Conservation (phyloP, 306 rosid species). For the Argentina anserina region DNA sequence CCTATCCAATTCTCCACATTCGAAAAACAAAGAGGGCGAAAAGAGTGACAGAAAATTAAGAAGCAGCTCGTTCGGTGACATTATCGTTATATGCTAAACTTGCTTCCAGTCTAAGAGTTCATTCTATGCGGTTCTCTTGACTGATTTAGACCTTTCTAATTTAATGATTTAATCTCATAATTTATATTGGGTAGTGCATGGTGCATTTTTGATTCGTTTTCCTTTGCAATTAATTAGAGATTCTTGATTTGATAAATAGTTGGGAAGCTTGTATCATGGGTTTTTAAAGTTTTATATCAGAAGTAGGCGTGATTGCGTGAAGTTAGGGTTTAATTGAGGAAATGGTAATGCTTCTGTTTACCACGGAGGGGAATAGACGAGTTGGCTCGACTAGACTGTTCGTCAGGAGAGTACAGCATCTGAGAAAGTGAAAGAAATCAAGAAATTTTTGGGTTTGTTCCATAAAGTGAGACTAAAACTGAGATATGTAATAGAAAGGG, state of each 20-base stretch:
- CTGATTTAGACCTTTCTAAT: constrained; percentile 25
- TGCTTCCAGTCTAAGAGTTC: constrained; percentile 26
- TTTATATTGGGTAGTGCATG: background rate
- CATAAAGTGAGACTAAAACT: background rate
- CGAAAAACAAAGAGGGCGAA: background rate
- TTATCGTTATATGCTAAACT: constrained; percentile 18
- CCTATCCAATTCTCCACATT: constrained; percentile 8
- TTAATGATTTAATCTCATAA: constrained; percentile 22
- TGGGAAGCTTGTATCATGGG: background rate
- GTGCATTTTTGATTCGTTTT: background rate
- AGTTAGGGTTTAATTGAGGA: background rate
- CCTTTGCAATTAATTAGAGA: background rate
- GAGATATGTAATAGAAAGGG: background rate
- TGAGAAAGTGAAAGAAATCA: background rate
- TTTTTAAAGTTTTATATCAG: background rate
- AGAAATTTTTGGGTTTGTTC: background rate
- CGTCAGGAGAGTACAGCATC: background rate
- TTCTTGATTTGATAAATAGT: background rate
- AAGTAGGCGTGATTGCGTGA: too few species aligned
- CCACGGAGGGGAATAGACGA: background rate
- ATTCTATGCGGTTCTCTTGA: constrained; percentile 16
- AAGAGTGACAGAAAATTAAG: constrained; percentile 6
- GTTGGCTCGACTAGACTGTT: background rate
- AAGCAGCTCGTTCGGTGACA: constrained; percentile 9
- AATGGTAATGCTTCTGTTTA: background rate